Percentiles rank a stretch among this genome's conserved stretches.
These are phyloP conservation scores for Globisporangium apiculatum DNA, from an alignment of 352 stramenopile species.

Conservation along the genomic window DNA sequence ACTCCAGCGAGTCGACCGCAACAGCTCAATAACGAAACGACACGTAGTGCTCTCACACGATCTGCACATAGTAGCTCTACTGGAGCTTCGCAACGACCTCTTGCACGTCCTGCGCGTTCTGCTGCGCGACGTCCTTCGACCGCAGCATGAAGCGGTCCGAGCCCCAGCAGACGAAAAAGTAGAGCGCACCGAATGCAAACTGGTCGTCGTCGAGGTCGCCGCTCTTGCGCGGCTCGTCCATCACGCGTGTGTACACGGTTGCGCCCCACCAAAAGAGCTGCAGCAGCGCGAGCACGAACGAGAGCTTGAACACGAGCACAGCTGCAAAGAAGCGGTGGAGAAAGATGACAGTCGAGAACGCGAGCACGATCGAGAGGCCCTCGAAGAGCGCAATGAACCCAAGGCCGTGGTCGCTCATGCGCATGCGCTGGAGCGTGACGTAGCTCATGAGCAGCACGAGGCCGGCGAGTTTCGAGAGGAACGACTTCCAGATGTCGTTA, in stretches of 20 bases:
- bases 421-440: conserved; percentile 56
- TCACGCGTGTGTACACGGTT: conserved; percentile 41
- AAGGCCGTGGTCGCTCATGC: conserved; percentile 31
- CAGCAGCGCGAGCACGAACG: conserved; percentile 68
- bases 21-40: too few relatives aligned
- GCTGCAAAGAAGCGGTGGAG: conserved; percentile 51
- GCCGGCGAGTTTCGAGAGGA: conserved; percentile 67
- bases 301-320: conserved; percentile 69
- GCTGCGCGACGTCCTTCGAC: conserved; percentile 50
- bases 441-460: conserved; percentile 63
- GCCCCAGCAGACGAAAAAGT: conserved; percentile 70
- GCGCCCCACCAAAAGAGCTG: conserved; percentile 59
- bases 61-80: neutral
- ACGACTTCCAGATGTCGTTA: conserved; percentile 80
- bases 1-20: too few relatives aligned
- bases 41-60: too few relatives aligned
- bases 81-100: conserved; percentile 31
- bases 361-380: conserved; percentile 48
- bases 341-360: conserved; percentile 48
- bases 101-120: conserved; percentile 53
- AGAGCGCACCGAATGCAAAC: conserved; percentile 61
- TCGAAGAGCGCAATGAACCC: conserved; percentile 60
- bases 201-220: conserved; percentile 59
- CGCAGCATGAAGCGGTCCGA: conserved; percentile 81
- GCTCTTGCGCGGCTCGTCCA: conserved; percentile 31